phyloP scores from a whole-genome alignment of 129 eudicot species.

The Deinandra increscens region DNA sequence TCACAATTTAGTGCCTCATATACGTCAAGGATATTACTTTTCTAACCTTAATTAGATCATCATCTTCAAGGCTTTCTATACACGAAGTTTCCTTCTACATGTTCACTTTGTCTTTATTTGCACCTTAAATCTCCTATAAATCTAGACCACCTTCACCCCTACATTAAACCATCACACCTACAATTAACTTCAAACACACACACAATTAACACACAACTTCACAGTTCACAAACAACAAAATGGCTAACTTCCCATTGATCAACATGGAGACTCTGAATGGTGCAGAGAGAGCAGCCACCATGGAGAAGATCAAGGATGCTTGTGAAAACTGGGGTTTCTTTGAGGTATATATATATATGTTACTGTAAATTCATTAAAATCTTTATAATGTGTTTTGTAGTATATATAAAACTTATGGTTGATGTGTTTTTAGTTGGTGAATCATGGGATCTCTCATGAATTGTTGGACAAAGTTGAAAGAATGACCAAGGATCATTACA shows the following conservation, averaged over 20 bases:
- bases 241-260: constrained; percentile 71
- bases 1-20: neutral
- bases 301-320: constrained; percentile 67
- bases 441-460: constrained; percentile 65
- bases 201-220: neutral
- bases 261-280: constrained; percentile 65
- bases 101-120: constrained; percentile 27
- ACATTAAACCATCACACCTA: constrained; percentile 21
- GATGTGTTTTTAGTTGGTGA: constrained; percentile 43
- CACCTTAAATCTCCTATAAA: constrained; percentile 49
- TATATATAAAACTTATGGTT: neutral
- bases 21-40: constrained; percentile 3
- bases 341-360: constrained; percentile 79
- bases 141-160: constrained; percentile 21
- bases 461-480: constrained; percentile 57
- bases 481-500: constrained; percentile 59
- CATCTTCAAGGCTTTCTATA: constrained; percentile 9
- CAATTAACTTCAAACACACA: constrained; percentile 9
- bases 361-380: neutral
- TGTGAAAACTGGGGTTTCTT: constrained; percentile 86
- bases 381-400: neutral
- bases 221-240: constrained; percentile 30
- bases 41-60: constrained; percentile 8
- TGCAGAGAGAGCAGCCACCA: constrained; percentile 44
- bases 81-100: constrained; percentile 35